Conservation (phyloP, 2,329 filamentous ascomycete species). For the Dactylonectria estremocensis region DNA sequence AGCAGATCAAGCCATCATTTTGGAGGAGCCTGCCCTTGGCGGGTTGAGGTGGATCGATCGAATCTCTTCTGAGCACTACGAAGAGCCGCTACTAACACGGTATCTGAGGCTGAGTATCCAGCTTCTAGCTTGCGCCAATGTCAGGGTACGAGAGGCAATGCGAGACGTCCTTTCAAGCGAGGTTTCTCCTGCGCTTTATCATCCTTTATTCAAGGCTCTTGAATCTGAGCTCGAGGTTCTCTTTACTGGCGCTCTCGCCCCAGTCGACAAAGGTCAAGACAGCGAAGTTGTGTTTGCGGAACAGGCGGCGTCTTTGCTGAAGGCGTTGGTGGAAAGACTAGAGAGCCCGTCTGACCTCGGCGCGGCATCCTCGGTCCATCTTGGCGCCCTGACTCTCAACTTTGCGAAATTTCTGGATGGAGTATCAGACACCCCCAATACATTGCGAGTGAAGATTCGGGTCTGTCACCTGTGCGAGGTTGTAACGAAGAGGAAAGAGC, state of each 20-base stretch:
- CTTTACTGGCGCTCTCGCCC: constrained; percentile 70
- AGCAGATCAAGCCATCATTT: constrained; percentile 68
- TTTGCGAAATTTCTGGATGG: constrained; percentile 78
- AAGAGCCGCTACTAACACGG: constrained; percentile 72
- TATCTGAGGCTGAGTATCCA: constrained; percentile 77
- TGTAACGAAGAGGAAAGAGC: constrained; percentile 76
- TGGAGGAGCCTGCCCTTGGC: constrained; percentile 71
- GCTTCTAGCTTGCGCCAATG: constrained; percentile 74
- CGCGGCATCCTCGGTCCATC: constrained; percentile 74
- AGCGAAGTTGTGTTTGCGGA: constrained; percentile 77
- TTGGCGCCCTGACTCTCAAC: constrained; percentile 75
- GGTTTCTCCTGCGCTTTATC: constrained; percentile 73
- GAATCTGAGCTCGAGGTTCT: constrained; percentile 76
- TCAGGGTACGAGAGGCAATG: constrained; percentile 77
- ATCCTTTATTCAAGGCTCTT: constrained; percentile 75
- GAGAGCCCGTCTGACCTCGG: constrained; percentile 75
- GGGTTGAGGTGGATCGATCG: constrained; percentile 77
- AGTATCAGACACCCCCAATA: constrained; percentile 68
- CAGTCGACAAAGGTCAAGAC: constrained; percentile 68
- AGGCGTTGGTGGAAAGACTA: constrained; percentile 74
- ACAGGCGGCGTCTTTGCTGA: constrained; percentile 75
- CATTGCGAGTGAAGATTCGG: constrained; percentile 76
- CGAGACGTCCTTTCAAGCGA: constrained; percentile 77
- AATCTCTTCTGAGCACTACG: constrained; percentile 70
- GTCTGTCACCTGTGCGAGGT: constrained; percentile 78